Conservation (phyloP, 2,329 filamentous ascomycete species). For the Apiospora phragmitis region DNA sequence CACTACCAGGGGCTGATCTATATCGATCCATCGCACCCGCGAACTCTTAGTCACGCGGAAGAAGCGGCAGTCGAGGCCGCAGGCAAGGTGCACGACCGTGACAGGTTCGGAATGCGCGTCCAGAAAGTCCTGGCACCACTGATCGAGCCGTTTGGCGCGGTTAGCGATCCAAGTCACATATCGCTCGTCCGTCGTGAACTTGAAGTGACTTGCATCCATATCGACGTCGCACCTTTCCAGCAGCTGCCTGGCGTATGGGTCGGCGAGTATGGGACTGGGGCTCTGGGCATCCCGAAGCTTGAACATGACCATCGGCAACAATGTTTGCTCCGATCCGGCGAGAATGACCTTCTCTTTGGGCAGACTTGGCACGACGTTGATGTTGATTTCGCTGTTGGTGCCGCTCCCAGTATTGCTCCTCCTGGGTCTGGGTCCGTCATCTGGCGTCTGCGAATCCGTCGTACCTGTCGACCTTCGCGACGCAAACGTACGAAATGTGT, state of each 20-base stretch:
- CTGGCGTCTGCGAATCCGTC: neutral
- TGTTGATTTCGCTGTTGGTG: neutral
- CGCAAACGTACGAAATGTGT: neutral
- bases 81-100: conserved; percentile 25
- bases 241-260: conserved; percentile 19
- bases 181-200: conserved; percentile 17
- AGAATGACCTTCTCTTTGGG: conserved; percentile 18
- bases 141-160: conserved; percentile 22
- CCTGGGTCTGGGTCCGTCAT: neutral
- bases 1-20: conserved; percentile 24
- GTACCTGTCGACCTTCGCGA: neutral
- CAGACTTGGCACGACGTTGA: neutral
- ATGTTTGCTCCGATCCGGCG: conserved; percentile 23
- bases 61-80: conserved; percentile 24
- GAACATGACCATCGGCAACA: conserved; percentile 20
- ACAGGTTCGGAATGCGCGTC: conserved; percentile 21
- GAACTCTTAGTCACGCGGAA: conserved; percentile 16
- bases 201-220: conserved; percentile 18
- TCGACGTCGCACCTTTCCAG: conserved; percentile 23
- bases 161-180: conserved; percentile 21
- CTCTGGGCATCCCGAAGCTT: conserved; percentile 20
- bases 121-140: conserved; percentile 24
- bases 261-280: conserved; percentile 19
- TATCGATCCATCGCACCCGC: conserved; percentile 25
- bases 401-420: neutral